A percentile compares a stretch with the other conserved stretches of the same genome.
Conservation (phyloP, 129 eudicot species). For the Centrapalus pauciflorus region DNA sequence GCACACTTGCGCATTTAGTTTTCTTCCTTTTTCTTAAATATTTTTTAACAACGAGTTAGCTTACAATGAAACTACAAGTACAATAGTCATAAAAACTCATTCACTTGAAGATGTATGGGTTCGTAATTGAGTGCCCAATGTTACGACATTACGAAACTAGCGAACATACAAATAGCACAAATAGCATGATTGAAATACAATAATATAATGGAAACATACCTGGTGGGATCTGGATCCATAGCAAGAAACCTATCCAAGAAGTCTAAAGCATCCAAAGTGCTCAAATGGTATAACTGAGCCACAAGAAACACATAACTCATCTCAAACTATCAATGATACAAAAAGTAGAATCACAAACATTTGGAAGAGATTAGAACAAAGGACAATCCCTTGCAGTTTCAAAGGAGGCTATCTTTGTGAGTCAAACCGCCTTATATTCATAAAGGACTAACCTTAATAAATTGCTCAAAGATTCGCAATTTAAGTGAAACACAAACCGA, state of each 20-base stretch:
- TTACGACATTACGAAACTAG: background rate
- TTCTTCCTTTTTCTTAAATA: too few species aligned
- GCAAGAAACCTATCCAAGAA: constrained; percentile 77
- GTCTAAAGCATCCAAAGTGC: constrained; percentile 66
- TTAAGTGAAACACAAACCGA: background rate
- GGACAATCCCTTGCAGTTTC: background rate
- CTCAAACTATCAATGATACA: background rate
- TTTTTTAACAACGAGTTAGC: too few species aligned
- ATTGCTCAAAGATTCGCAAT: background rate
- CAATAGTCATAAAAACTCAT: background rate
- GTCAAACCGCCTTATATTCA: too few species aligned
- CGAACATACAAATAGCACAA: background rate
- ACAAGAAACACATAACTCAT: background rate
- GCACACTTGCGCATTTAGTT: too few species aligned
- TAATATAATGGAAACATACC: constrained; percentile 38
- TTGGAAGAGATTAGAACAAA: background rate
- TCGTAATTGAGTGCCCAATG: background rate
- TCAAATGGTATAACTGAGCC: constrained; percentile 60
- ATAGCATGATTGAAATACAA: background rate
- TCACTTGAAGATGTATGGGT: background rate
- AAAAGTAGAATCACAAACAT: background rate
- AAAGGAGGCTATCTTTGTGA: background rate
- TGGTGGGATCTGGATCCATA: constrained; percentile 76
- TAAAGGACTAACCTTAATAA: background rate
- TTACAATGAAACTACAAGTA: background rate